Evolutionary conservation across 805 yeast genomes (phyloP), one percentile per base, ranked within the genome.

Genomic region (Wickerhamomyces pijperi): DNA sequence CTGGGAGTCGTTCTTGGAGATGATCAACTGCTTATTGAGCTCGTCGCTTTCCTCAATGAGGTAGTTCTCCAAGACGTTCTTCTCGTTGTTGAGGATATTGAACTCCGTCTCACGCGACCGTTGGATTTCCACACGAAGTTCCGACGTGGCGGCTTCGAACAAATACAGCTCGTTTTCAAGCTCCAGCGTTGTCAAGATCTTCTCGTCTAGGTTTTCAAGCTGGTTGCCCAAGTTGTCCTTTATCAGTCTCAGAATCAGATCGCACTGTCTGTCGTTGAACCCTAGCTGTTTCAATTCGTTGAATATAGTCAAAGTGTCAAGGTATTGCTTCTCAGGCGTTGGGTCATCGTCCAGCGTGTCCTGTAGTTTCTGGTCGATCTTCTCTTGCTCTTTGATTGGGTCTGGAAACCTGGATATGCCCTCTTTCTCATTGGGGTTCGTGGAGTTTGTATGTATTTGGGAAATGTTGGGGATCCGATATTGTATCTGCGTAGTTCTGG

Each of bases 101-200:
- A 82, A 65, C 44, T 84, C 83, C 12, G 67, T 63, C 45, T 81
- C 87, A 46, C 97, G 64, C 23, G 81, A 72, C 32, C 78, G 70
- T 32, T 80, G 76, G 19, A 87, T 74, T 49, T 87, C 95, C 35
- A 82, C 84, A 36, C 81, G 61, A 29, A 90, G 60, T 56, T 90
- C 97, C 39, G 88, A 80, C 44, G 85, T 85, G 0, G 96, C 95
- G 25, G 96, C 94, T 54, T 87, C 90, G 56, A 86, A 88, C 13
- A 92, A 61, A 54, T 90, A 92, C 18, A 76, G 72, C 50, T 90
- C 96, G 51, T 88, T 90, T 46, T 88, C 95, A 14, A 86, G 61
- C 48, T 86, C 95, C 44, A 76, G 75, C 20, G 60, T 60, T 18
- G 67, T 65, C 15, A 67, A 54, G 15, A 58, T 52, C 32, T 55